A percentile compares a stretch with the other conserved stretches of the same genome.
phyloP scores from a whole-genome alignment of 75 land plant genomes.

The Pinus tabuliformis region DNA sequence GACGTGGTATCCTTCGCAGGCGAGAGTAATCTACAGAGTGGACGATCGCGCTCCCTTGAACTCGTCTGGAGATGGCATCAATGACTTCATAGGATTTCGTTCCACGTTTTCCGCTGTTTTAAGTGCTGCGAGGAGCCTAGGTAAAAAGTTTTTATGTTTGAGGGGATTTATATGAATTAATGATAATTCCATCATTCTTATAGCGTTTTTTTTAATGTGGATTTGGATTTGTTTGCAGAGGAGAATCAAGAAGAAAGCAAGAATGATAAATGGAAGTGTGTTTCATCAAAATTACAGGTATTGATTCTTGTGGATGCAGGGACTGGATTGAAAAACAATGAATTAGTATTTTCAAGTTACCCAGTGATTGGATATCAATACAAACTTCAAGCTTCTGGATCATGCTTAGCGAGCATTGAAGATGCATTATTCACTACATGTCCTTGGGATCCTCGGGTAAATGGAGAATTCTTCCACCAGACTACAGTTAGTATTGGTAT shows the following conservation, averaged over 20 bases:
- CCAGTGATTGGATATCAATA: conserved; percentile 70
- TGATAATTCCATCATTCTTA: too few relatives aligned
- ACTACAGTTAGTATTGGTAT: conserved; percentile 43
- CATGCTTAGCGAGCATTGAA: conserved; percentile 29
- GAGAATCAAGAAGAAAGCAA: conserved; percentile 20
- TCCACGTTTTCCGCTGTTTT: too few relatives aligned
- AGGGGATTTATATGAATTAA: too few relatives aligned
- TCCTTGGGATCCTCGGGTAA: conserved; percentile 67
- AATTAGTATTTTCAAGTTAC: conserved; percentile 36
- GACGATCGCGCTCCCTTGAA: conserved; percentile 50
- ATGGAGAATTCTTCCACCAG: conserved; percentile 9
- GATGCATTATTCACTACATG: conserved; percentile 42
- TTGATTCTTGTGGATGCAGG: conserved; percentile 10
- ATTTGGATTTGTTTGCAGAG: too few relatives aligned
- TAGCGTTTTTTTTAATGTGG: too few relatives aligned
- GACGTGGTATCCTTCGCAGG: conserved; percentile 65
- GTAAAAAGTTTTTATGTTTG: too few relatives aligned
- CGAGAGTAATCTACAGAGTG: conserved; percentile 41
- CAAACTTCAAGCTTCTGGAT: conserved; percentile 48
- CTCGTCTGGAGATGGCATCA: conserved; percentile 48
- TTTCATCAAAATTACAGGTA: conserved; percentile 14
- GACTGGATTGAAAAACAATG: conserved; percentile 55
- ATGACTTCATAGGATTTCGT: too few relatives aligned
- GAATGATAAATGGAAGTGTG: conserved; percentile 12
- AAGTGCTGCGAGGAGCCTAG: too few relatives aligned